Evolutionary conservation across 169 alveolate species (phyloP), one percentile per base, ranked within the genome.

Genomic region (Eimeria tenella): DNA sequence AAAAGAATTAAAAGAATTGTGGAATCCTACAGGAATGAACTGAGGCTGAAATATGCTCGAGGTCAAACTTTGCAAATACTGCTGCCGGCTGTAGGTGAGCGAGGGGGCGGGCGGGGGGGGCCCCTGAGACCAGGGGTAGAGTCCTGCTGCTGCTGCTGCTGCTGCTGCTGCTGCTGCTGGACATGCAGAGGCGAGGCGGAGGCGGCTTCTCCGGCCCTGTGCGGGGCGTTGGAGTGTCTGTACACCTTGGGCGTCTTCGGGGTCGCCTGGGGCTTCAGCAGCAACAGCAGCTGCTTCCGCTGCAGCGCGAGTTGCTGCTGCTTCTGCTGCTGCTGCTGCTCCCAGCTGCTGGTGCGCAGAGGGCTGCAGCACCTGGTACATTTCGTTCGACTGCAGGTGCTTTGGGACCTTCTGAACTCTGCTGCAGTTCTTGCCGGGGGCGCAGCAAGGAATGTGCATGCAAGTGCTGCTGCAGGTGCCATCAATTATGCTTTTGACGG

Each of bases 31-130:
- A 13, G 60, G 65, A 15, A n/a, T 23, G 5, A 8, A 52, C 23
- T 11, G 49, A 0, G 86, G 86, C 19, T 17, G 65, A n/a, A 75
- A 75, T 4, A 75, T 75, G 19, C 42, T 75, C 5, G 86, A 75
- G 53, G 19, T 50, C 11, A 42, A 62, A 15, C 86, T 75, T 17
- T 75, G 86, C 5, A 75, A 63, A 11, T 75, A 75, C 49, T 75
- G 86, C 86, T 75, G 86, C 52, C 86, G 31, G 86, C 86, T 75
- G 86, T 50, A 75, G 17, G 86, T 75, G 19, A 75, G 49, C 8
- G 31, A 49, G 50, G 49, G 49, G 10, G 49, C 17, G 23, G 60
- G 68, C 21, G 31, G 21, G 7, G 86, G 86, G 68, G 65, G 86
- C 15, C 42, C 49, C 21, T 75, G 31, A 5, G 19, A 5, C 63